Base-by-base conservation (phyloP, 345 rosid species). In the Aurinia saxatilis region DNA sequence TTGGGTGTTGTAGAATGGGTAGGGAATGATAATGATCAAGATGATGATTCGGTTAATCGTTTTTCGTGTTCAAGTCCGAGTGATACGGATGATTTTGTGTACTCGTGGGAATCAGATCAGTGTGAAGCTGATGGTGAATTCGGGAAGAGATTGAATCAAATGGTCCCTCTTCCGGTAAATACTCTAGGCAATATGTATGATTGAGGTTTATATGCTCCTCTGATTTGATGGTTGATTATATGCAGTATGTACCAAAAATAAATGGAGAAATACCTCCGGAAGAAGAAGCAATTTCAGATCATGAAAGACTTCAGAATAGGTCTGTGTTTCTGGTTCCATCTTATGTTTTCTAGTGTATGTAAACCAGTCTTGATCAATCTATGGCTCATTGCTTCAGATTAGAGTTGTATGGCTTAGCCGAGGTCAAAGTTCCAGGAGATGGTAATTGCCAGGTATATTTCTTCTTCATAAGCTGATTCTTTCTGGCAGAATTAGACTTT, bases 221-320 rank as follows among this genome's bases (percentile, higher is more conserved):
- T 34, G 30, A 7, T 56, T 50, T 71, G 34, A 48, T 9, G 16
- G 1, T 50, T 2, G 3, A 25, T 34, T 8, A 17, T 51, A 18
- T 67, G 72, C 77, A 93, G 99, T 95, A 93, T 72, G 78, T 93
- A 69, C 99, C 99, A 0, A 81, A 87, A 78, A 85, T 81, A 47
- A 93, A 93, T 60, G 96, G 99, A 33, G 95, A 93, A 65, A 93
- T 87, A 77, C 99, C 99, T 45, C 89, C 99, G 5, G 63, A 73
- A 51, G 95, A 89, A 74, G 99, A 89, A 78, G 99, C 85, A 47
- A 78, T 88, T 66, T 81, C 99, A 50, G 99, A 93, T 80, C 96
- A 93, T 71, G 96, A 89, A 71, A 79, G 99, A 73, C 79, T 93
- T 77, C 79, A 75, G 10, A 75, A 79, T 68, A 84, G 99, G 98